phyloP scores from a whole-genome alignment of 176 grass and related monocot species.

The Sorghum bicolor region DNA sequence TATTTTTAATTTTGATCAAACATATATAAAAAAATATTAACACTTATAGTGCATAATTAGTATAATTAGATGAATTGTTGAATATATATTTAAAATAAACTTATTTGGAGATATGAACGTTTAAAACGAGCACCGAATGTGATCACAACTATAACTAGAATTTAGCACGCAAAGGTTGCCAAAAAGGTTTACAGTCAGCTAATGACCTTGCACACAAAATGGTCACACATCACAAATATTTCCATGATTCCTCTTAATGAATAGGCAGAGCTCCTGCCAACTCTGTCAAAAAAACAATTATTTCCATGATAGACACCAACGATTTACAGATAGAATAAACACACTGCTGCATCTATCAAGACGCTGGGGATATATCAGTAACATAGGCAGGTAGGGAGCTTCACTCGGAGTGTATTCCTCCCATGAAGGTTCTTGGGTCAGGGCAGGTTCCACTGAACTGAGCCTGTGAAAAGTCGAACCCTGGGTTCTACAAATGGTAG shows the following conservation, averaged over 20 bases:
- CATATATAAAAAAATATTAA: too few species aligned
- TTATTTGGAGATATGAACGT: too few species aligned
- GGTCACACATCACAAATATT: background rate
- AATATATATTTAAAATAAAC: too few species aligned
- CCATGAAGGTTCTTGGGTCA: conserved; percentile 95
- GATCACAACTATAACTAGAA: background rate
- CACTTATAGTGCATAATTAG: too few species aligned
- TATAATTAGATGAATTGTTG: too few species aligned
- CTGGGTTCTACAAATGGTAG: conserved; percentile 63
- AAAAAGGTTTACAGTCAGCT: background rate
- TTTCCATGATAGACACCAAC: background rate
- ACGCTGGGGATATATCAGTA: background rate
- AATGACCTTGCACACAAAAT: background rate
- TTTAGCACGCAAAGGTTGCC: background rate
- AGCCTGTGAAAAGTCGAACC: conserved; percentile 90
- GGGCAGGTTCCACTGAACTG: conserved; percentile 86
- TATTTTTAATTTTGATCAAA: too few species aligned
- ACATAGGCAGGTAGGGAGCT: background rate
- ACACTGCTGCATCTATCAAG: background rate
- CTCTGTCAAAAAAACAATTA: too few species aligned
- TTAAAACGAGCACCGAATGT: background rate
- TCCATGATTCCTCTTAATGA: too few species aligned
- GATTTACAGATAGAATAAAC: background rate
- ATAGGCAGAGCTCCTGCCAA: too few species aligned
- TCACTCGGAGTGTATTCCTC: conserved; percentile 63